Evolutionary conservation across 73 alveolate genomes (phyloP), one percentile per base, ranked within the genome.

Genomic region (Tetrahymena elliotti): DNA sequence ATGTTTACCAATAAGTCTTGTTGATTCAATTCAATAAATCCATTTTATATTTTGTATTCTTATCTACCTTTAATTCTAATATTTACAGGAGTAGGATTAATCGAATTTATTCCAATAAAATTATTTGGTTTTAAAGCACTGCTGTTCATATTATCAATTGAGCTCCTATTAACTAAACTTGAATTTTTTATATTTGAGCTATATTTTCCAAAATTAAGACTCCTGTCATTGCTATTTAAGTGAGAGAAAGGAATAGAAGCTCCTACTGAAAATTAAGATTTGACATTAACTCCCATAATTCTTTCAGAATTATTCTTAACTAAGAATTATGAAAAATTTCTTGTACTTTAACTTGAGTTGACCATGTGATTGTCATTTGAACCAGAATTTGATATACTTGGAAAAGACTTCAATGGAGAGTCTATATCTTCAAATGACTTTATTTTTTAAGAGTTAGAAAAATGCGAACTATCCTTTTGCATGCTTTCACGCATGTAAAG

Each of bases 381-480:
- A 31, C 53, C 33, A 24, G 84, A 94, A 84, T 88, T 94, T 15
- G 93, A 83, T 31, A 53, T 94, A 18, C 35, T 35, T 94, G 84
- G 33, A n/a, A 83, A 22, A 94, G 93, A 83, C 10, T 27, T 16
- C 47, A 84, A 83, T 84, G 68, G 93, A 54, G 82, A 40, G 82
- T 52, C 93, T 94, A 47, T 94, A 84, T 88, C 95, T 54, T 27
- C 83, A 53, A 52, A 53, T 40, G 84, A 47, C n/a, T 84, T 24
- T 7, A 38, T 84, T 84, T 84, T 84, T 16, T 84, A 15, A 35
- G 54, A 31, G 36, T 84, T 84, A 31, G 93, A 38, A 22, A 84
- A 8, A 84, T 83, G 83, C 4, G 96, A 47, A n/a, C 83, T 41
- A 16, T 94, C 96, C 31, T 93, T 84, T 35, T 84, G 22, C 52